Evolutionary conservation across 1,284 basidiomycete genomes (phyloP).

Genomic region (Rhodotorula mucilaginosa): DNA sequence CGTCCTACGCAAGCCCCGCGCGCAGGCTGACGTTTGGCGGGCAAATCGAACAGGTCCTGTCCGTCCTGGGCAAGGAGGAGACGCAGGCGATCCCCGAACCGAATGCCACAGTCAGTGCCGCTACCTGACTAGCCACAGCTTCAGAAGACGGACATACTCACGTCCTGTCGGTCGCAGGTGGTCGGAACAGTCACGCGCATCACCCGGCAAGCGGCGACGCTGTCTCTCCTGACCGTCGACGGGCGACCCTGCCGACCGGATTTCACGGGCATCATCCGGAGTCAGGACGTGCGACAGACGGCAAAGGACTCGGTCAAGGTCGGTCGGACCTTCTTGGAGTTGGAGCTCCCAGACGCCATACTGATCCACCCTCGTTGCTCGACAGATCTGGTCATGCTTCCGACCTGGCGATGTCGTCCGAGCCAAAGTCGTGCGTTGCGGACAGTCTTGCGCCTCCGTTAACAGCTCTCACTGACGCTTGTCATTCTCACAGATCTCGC

Average conservation of each 20-base stretch:
- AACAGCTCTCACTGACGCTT: not conserved
- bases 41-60: constrained; percentile 23
- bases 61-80: constrained; percentile 49
- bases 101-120: constrained; percentile 47
- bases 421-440: constrained; percentile 74
- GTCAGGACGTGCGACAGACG: constrained; percentile 74
- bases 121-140: constrained; percentile 45
- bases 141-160: constrained; percentile 56
- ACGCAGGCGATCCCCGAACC: constrained; percentile 50
- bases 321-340: too few species aligned
- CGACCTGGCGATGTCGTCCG: constrained; percentile 93
- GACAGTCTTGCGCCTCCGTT: not conserved
- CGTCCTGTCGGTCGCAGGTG: constrained; percentile 55
- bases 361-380: constrained; percentile 60
- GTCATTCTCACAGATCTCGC: constrained; percentile 44
- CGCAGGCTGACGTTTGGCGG: too few species aligned
- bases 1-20: not conserved
- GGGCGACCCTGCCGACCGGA: constrained; percentile 82
- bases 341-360: too few species aligned
- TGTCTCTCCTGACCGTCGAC: constrained; percentile 87
- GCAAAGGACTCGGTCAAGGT: constrained; percentile 42
- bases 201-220: constrained; percentile 78
- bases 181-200: constrained; percentile 80
- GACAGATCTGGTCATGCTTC: constrained; percentile 90
- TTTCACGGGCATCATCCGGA: constrained; percentile 85